Percentiles rank a stretch among this genome's conserved stretches.
Evolutionary conservation across 805 yeast genomes (phyloP).

Genomic region (Kluyveromyces nonfermentans): DNA sequence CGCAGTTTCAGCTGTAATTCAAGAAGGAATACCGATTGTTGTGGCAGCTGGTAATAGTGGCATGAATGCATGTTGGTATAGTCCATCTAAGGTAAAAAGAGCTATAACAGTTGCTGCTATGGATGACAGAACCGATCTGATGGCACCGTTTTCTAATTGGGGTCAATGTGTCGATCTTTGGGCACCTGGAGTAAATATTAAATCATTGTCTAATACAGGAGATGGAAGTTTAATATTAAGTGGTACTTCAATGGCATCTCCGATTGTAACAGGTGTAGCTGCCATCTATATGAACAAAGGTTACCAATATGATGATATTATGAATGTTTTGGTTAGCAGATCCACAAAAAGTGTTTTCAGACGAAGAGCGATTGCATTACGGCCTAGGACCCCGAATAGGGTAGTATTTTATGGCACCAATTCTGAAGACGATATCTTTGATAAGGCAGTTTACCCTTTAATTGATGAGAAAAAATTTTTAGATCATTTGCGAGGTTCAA

Average conservation of each 20-base stretch:
- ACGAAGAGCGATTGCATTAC: constrained; percentile 34
- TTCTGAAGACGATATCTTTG: constrained; percentile 26
- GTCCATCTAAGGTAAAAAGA: constrained; percentile 70
- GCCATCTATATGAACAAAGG: constrained; percentile 50
- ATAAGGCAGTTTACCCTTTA: constrained; percentile 18
- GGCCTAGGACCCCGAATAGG: constrained; percentile 52
- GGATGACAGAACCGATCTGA: constrained; percentile 58
- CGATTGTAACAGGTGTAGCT: constrained; percentile 58
- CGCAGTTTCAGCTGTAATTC: constrained; percentile 68
- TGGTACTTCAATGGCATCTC: constrained; percentile 81
- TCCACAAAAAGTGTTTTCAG: constrained; percentile 43
- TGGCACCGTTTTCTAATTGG: constrained; percentile 84
- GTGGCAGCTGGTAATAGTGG: constrained; percentile 86
- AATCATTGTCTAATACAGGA: constrained; percentile 38
- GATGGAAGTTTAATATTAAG: constrained; percentile 28
- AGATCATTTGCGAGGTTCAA: constrained; percentile 10
- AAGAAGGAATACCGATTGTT: constrained; percentile 61
- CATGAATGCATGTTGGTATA: constrained; percentile 68
- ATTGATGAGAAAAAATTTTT: constrained; percentile 16
- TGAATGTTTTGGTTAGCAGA: constrained; percentile 33
- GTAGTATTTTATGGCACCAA: constrained; percentile 35
- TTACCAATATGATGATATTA: constrained; percentile 34
- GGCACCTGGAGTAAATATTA: constrained; percentile 69
- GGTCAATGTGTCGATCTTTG: constrained; percentile 85
- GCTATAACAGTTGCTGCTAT: constrained; percentile 86